phyloP scores from a whole-genome alignment of 23 red algal genomes.

The Pyropia yezoensis region DNA sequence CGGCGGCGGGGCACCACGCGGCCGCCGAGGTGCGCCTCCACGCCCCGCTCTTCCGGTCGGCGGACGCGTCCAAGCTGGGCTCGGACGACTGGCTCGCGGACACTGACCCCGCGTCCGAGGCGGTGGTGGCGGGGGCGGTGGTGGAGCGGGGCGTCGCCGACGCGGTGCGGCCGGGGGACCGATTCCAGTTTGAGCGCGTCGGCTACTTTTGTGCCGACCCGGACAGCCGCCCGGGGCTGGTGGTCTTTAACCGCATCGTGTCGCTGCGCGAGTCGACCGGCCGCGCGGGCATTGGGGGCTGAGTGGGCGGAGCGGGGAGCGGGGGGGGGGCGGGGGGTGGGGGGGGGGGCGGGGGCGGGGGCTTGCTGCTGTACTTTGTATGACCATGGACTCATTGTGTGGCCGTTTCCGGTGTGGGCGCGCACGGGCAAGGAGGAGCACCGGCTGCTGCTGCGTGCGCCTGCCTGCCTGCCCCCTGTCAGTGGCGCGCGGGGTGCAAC shows the following conservation, averaged over 20 bases:
- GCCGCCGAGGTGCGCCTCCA: conserved; percentile 74
- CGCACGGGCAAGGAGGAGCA: too few relatives aligned
- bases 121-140: conserved; percentile 37
- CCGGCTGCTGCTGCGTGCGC: too few relatives aligned
- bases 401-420: too few relatives aligned
- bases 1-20: conserved; percentile 2
- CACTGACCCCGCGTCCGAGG: conserved; percentile 63
- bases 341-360: too few relatives aligned
- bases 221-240: conserved; percentile 16
- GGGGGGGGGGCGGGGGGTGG: too few relatives aligned
- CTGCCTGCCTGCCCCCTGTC: too few relatives aligned
- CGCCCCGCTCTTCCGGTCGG: conserved; percentile 57
- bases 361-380: too few relatives aligned
- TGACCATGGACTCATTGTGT: too few relatives aligned
- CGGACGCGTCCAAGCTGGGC: conserved; percentile 45
- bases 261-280: conserved; percentile 41
- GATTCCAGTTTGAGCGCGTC: conserved; percentile 92
- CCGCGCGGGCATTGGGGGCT: background rate
- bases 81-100: conserved; percentile 76
- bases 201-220: conserved; percentile 81
- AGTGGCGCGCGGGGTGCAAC: too few relatives aligned
- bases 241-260: conserved; percentile 55
- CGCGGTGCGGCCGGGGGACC: conserved; percentile 17
- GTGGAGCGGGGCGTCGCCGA: conserved; percentile 36
- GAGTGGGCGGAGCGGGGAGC: too few relatives aligned